phyloP scores from a whole-genome alignment of 768 basidiomycete genomes.

The Psilocybe sp. region DNA sequence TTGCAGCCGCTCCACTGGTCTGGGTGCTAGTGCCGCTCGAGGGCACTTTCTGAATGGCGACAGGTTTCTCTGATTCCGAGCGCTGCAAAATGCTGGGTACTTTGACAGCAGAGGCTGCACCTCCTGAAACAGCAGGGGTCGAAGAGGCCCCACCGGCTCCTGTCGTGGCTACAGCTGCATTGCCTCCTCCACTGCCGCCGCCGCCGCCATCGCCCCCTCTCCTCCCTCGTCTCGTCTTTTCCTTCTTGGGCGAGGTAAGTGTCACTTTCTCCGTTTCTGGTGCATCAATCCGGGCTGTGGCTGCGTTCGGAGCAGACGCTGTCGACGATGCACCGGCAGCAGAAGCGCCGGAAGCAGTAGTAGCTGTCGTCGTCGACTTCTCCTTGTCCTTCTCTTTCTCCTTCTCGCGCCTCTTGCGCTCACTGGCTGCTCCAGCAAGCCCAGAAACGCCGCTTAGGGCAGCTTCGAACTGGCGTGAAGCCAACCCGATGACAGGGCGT shows the following conservation, averaged over 20 bases:
- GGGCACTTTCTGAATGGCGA: background rate
- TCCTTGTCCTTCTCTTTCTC: conserved; percentile 22
- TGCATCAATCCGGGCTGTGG: conserved; percentile 12
- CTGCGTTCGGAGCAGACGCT: conserved; percentile 1
- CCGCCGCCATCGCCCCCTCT: conserved; percentile 9
- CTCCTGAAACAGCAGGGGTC: conserved; percentile 5
- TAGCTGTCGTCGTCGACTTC: conserved; percentile 1
- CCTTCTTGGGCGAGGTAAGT: conserved; percentile 17
- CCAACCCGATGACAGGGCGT: conserved; percentile 62
- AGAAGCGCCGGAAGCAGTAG: background rate
- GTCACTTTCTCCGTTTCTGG: conserved; percentile 15
- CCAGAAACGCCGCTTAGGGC: conserved; percentile 67
- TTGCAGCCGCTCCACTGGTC: conserved; percentile 1
- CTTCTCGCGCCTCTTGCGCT: conserved; percentile 23
- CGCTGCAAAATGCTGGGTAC: conserved; percentile 32
- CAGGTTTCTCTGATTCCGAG: conserved; percentile 14
- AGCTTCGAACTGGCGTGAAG: conserved; percentile 68
- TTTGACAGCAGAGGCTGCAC: conserved; percentile 13
- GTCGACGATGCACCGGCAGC: conserved; percentile 4
- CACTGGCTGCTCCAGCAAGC: conserved; percentile 27
- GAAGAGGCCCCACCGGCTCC: conserved; percentile 6
- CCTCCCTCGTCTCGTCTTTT: conserved; percentile 18
- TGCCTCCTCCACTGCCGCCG: background rate
- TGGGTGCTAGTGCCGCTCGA: background rate
- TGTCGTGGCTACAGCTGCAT: background rate